phyloP scores from a whole-genome alignment of 805 yeast genomes.

The Jamesozyma lodderae region DNA sequence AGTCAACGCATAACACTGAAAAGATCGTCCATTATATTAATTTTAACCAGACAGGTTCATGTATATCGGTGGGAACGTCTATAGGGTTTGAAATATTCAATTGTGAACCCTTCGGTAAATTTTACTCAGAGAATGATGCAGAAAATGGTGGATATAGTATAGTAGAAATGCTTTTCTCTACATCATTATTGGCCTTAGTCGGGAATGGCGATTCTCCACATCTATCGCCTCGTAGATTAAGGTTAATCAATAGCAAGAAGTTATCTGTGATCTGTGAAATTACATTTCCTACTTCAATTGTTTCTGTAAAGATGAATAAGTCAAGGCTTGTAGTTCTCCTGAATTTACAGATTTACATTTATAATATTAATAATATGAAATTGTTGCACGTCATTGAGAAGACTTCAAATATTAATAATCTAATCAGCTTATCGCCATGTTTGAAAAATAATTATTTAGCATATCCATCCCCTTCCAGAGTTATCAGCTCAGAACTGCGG shows the following conservation, averaged over 20 bases:
- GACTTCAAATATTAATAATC: constrained; percentile 19
- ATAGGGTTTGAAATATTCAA: constrained; percentile 58
- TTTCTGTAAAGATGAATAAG: constrained; percentile 55
- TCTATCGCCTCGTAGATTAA: constrained; percentile 70
- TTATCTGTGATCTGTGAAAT: constrained; percentile 55
- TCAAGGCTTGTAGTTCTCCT: constrained; percentile 54
- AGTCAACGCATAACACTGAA: no score
- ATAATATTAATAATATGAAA: constrained; percentile 63
- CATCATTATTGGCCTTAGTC: constrained; percentile 61
- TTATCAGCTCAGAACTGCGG: constrained; percentile 29
- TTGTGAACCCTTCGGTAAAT: constrained; percentile 56
- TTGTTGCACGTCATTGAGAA: constrained; percentile 34
- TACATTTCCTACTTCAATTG: constrained; percentile 53
- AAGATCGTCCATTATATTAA: constrained; percentile 40
- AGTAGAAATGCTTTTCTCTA: constrained; percentile 64
- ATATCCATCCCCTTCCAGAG: constrained; percentile 46
- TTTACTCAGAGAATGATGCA: constrained; percentile 32
- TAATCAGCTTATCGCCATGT: constrained; percentile 49
- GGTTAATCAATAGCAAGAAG: constrained; percentile 68
- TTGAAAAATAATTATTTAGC: constrained; percentile 49
- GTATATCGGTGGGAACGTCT: constrained; percentile 59
- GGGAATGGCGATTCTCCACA: constrained; percentile 59
- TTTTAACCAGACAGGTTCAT: constrained; percentile 66
- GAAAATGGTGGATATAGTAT: constrained; percentile 46
- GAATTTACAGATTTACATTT: constrained; percentile 57